Percentiles rank a stretch among this genome's conserved stretches.
phyloP scores from a whole-genome alignment of 2,329 filamentous ascomycete genomes.

The Hymenoscyphus infarciens region DNA sequence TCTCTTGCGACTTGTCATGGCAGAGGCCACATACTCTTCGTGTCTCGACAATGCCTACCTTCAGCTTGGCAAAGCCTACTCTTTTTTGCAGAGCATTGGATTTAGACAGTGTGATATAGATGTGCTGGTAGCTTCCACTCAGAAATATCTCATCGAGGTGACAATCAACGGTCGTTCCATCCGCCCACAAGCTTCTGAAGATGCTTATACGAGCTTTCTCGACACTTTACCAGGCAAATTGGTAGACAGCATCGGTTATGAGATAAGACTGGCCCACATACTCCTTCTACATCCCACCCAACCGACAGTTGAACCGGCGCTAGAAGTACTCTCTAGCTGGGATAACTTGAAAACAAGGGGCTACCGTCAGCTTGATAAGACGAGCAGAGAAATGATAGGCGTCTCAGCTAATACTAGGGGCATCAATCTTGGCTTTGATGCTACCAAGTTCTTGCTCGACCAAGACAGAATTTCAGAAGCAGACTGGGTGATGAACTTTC shows the following conservation, averaged over 20 bases:
- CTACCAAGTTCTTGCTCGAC: conserved; percentile 28
- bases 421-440: conserved; percentile 26
- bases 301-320: conserved; percentile 23
- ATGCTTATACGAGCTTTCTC: neutral
- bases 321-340: conserved; percentile 19
- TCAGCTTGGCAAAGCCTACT: neutral
- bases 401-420: neutral
- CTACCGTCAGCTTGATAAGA: neutral
- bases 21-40: neutral
- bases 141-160: neutral
- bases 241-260: neutral
- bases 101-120: neutral
- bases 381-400: neutral
- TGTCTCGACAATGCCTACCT: neutral
- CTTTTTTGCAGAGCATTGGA: neutral
- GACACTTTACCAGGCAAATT: conserved; percentile 3
- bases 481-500: conserved; percentile 28
- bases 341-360: neutral
- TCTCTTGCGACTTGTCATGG: neutral
- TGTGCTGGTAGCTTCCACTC: neutral
- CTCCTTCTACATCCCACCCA: conserved; percentile 28
- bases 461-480: conserved; percentile 25
- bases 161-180: neutral
- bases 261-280: conserved; percentile 18
- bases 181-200: neutral